These are phyloP conservation scores for Colletotrichum viniferum DNA, from an alignment of 2,329 filamentous ascomycete species.

Conservation along the genomic window DNA sequence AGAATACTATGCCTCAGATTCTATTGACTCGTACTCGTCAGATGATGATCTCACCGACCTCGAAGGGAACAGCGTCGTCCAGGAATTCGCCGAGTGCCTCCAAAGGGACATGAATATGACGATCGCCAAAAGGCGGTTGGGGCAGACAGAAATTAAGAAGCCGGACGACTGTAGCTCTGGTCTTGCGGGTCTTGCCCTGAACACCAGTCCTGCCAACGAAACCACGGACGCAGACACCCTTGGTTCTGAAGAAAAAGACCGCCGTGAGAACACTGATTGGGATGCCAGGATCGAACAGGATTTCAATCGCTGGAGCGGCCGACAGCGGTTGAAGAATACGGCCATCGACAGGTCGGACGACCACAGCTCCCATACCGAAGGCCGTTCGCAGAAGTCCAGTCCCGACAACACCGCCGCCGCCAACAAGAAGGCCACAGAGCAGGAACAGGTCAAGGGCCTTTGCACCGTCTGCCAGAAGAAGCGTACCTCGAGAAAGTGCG, in stretches of 20 bases:
- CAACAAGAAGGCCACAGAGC: not conserved
- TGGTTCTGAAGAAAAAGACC: not conserved
- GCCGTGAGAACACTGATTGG: not conserved
- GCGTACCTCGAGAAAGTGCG: not conserved
- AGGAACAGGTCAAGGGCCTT: not conserved
- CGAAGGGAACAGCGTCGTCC: not conserved
- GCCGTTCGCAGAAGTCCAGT: fast-evolving
- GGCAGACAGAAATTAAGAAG: not conserved
- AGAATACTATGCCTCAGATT: not conserved
- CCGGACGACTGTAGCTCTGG: not conserved
- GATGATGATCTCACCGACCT: not conserved
- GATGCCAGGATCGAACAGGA: not conserved
- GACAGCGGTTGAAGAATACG: not conserved
- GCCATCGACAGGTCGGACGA: not conserved
- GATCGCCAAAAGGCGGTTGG: not conserved
- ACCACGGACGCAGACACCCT: not conserved
- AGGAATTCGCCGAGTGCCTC: not conserved
- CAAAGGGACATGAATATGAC: not conserved
- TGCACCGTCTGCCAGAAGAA: not conserved
- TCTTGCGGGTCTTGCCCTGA: not conserved
- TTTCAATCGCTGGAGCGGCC: not conserved
- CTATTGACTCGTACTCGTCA: not conserved
- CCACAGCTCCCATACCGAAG: not conserved
- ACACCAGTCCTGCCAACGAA: not conserved
- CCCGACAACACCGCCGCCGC: not conserved